Conservation (phyloP, 768 basidiomycete genomes). For the Tricholoma sp. region DNA sequence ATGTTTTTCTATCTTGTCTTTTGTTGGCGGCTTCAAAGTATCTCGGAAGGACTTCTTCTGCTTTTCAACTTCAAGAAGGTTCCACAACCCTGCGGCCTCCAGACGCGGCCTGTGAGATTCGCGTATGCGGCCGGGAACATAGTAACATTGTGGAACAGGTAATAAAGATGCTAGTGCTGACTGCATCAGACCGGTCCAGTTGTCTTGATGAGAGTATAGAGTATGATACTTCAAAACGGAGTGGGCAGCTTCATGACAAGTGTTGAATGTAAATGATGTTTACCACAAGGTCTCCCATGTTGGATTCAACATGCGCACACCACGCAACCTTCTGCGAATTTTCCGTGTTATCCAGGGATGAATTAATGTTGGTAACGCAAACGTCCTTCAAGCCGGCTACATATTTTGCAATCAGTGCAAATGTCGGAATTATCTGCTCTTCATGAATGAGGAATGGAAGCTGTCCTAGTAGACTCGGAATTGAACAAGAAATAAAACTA, state of each 20-base stretch:
- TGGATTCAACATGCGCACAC: slow-evolving; percentile 58
- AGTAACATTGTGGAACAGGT: slow-evolving; percentile 68
- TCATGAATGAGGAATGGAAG: slow-evolving; percentile 68
- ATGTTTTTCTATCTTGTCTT: slow-evolving; percentile 22
- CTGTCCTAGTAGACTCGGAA: slow-evolving; percentile 41
- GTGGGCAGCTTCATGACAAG: background rate
- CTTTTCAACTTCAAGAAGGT: slow-evolving; percentile 33
- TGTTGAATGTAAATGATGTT: slow-evolving; percentile 16
- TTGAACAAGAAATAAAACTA: background rate
- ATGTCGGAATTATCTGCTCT: slow-evolving; percentile 40
- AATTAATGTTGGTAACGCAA: slow-evolving; percentile 41
- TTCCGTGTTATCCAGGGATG: slow-evolving; percentile 37
- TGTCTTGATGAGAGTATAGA: slow-evolving; percentile 56
- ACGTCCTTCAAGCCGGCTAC: slow-evolving; percentile 44
- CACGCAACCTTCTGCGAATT: slow-evolving; percentile 56
- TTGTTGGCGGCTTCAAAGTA: slow-evolving; percentile 23
- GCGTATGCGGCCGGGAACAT: slow-evolving; percentile 61
- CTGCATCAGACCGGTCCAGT: slow-evolving; percentile 56
- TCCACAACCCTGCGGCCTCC: slow-evolving; percentile 63
- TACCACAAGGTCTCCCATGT: slow-evolving; percentile 70
- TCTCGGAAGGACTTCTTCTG: slow-evolving; percentile 37
- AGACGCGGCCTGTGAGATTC: slow-evolving; percentile 51
- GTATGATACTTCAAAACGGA: slow-evolving; percentile 46
- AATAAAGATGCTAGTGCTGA: slow-evolving; percentile 52
- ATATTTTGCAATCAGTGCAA: slow-evolving; percentile 63